A percentile compares a stretch with the other conserved stretches of the same genome.
These are phyloP conservation scores for Oidium heveae DNA, from an alignment of 2,329 filamentous ascomycete species.

Conservation along the genomic window DNA sequence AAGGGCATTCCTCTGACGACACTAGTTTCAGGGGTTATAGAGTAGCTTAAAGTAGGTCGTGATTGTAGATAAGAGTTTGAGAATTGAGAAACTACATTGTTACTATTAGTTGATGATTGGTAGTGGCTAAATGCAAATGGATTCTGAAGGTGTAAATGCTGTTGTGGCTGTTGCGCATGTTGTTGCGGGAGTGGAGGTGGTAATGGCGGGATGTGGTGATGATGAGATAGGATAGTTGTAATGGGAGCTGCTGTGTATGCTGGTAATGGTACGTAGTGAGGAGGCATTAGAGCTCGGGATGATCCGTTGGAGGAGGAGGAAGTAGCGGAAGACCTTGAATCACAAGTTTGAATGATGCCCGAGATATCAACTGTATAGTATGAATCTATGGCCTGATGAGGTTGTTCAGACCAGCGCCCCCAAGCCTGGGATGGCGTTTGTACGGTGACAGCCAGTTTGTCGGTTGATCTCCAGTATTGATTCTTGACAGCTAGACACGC, in stretches of 20 bases:
- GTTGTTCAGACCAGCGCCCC: slow-evolving; percentile 26
- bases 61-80: slow-evolving; percentile 10
- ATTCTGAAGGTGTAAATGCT: slow-evolving; percentile 11
- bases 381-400: slow-evolving; percentile 6
- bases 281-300: slow-evolving; percentile 19
- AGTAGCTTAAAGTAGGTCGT: slow-evolving; percentile 12
- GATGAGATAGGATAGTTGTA: slow-evolving; percentile 17
- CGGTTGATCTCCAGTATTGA: slow-evolving; percentile 14
- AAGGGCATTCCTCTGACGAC: slow-evolving; percentile 8
- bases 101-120: slow-evolving; percentile 11
- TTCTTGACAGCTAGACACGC: slow-evolving; percentile 1
- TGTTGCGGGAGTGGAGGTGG: slow-evolving; percentile 3
- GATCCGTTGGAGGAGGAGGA: slow-evolving; percentile 13
- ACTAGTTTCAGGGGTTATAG: slow-evolving; percentile 7
- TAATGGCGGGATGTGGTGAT: slow-evolving; percentile 7
- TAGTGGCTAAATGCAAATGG: slow-evolving; percentile 19
- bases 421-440: slow-evolving; percentile 23
- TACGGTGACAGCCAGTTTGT: slow-evolving; percentile 23
- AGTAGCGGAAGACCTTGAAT: slow-evolving; percentile 16
- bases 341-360: slow-evolving; percentile 22
- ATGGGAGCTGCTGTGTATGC: slow-evolving; percentile 21
- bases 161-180: background rate
- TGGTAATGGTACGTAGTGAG: slow-evolving; percentile 22
- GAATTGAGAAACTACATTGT: slow-evolving; percentile 10
- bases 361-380: slow-evolving; percentile 19